Evolutionary conservation across 176 grass and related monocot species (phyloP).

Genomic region (Ananas comosus): DNA sequence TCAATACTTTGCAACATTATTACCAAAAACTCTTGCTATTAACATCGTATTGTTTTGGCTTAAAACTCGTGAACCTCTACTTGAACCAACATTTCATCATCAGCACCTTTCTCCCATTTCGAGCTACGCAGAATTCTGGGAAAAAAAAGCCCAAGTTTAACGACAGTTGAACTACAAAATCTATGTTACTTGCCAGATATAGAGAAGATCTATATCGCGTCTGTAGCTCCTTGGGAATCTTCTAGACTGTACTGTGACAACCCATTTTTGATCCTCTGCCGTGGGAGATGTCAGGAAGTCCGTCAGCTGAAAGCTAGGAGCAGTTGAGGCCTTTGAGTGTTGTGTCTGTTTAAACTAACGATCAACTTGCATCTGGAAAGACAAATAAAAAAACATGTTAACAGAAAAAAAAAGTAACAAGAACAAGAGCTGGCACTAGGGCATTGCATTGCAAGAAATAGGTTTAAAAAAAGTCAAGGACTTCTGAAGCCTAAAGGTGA

Average conservation of each 20-base stretch:
- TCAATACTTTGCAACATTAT: constrained; percentile 57
- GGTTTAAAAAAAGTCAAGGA: no score
- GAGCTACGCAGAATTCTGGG: constrained; percentile 45
- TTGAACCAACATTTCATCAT: constrained; percentile 45
- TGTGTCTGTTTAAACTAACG: constrained; percentile 31
- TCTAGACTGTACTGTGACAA: constrained; percentile 30
- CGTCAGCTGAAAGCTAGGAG: constrained; percentile 60
- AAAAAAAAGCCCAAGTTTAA: constrained; percentile 58
- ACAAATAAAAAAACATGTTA: constrained; percentile 6
- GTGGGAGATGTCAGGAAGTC: constrained; percentile 73
- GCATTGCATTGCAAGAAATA: no score
- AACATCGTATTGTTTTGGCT: constrained; percentile 46
- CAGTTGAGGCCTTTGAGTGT: constrained; percentile 29
- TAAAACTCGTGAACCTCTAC: constrained; percentile 28
- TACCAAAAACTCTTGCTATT: constrained; percentile 48
- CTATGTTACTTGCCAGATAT: constrained; percentile 40
- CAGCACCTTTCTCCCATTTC: constrained; percentile 50
- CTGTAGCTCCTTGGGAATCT: constrained; percentile 34
- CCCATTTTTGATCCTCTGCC: constrained; percentile 47
- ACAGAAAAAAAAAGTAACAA: not conserved
- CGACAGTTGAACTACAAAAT: constrained; percentile 89
- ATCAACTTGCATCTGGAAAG: constrained; percentile 86
- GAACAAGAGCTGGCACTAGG: not conserved
- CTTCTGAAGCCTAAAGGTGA: no score
- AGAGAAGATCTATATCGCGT: constrained; percentile 25